Base-by-base conservation (phyloP, 2,329 filamentous ascomycete genomes). In the Pseudopyricularia javanii region DNA sequence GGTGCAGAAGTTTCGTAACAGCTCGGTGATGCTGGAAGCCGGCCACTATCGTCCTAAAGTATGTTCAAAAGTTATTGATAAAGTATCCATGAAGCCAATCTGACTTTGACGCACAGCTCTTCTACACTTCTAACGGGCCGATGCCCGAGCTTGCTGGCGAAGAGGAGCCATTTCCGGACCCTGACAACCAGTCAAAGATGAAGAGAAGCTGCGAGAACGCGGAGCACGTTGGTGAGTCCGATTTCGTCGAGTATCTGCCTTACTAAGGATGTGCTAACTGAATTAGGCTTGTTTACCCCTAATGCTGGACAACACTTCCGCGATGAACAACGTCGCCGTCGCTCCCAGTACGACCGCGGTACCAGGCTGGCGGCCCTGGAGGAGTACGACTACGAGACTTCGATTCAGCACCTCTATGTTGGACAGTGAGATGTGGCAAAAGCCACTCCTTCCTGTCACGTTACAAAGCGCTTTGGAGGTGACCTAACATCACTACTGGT, bases 1-100 rank as follows among this genome's bases (percentile, higher is more conserved):
- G 0, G 81, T 96, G 7, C 87, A 94, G 66, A 96, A 97, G 64
- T 98, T 98, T 63, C 84, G 93, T 34, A 98, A 98, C 71, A 95
- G 89, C 37, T 91, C 89, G 0, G 90, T 98, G 30, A 96, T 97
- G 89, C 74, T 91, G 1, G 91, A 97, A 68, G 79, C 83, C 11
- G 74, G 81, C 1, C 82, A 85, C 51, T 95, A 89, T 61, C 83
- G 89, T 1, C 93, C 93, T 1, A 94, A 94, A 75, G 86, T 90
- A 66, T 59, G 64, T 55, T 7, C 6, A 17, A 5, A n/a, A 20
- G 22, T 15, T 20, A n/a, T 26, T 20, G 24, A 22, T 14, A 20
- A 8, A 12, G 2, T 12, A 17, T 32, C 7, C 1, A 8, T 49
- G 20, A 14, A 11, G 49, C 15, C 45, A 49, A 28, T 30, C 59